Evolutionary conservation across 257 asterid species (phyloP).

Genomic region (Jacaranda copaia): DNA sequence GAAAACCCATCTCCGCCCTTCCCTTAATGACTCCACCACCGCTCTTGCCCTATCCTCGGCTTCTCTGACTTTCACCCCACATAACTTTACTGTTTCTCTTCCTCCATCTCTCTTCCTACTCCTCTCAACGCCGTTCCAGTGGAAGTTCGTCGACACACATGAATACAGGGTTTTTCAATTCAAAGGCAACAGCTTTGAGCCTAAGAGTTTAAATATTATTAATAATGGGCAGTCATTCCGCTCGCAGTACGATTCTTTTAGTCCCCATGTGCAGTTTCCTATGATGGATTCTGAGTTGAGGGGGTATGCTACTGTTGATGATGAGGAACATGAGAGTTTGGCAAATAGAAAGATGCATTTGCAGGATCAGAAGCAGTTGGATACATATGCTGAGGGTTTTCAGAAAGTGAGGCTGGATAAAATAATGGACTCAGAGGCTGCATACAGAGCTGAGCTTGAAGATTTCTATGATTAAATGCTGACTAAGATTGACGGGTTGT

Average conservation of each 20-base stretch:
- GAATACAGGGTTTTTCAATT: constrained; percentile 80
- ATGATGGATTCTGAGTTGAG: constrained; percentile 55
- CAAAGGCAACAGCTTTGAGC: constrained; percentile 55
- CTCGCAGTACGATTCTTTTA: constrained; percentile 71
- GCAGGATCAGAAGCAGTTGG: constrained; percentile 69
- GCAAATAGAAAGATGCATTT: constrained; percentile 41
- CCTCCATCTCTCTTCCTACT: constrained; percentile 78
- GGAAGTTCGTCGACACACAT: constrained; percentile 76
- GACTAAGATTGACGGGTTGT: constrained; percentile 66
- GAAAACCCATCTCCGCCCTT: constrained; percentile 66
- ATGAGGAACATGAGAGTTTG: constrained; percentile 47
- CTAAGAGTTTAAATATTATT: constrained; percentile 63
- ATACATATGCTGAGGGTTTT: constrained; percentile 67
- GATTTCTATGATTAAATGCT: constrained; percentile 83
- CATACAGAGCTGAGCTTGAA: constrained; percentile 71
- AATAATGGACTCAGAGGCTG: constrained; percentile 65
- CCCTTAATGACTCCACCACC: constrained; percentile 59
- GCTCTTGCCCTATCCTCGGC: constrained; percentile 52
- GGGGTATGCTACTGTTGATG: constrained; percentile 74
- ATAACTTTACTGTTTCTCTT: constrained; percentile 54
- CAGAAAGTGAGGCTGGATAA: constrained; percentile 64
- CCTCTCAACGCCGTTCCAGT: constrained; percentile 78
- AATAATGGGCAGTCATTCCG: constrained; percentile 89
- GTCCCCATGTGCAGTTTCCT: constrained; percentile 74
- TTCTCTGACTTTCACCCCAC: constrained; percentile 51